Conservation (phyloP, 2,329 filamentous ascomycete genomes). For the Parastagonospora avenae region DNA sequence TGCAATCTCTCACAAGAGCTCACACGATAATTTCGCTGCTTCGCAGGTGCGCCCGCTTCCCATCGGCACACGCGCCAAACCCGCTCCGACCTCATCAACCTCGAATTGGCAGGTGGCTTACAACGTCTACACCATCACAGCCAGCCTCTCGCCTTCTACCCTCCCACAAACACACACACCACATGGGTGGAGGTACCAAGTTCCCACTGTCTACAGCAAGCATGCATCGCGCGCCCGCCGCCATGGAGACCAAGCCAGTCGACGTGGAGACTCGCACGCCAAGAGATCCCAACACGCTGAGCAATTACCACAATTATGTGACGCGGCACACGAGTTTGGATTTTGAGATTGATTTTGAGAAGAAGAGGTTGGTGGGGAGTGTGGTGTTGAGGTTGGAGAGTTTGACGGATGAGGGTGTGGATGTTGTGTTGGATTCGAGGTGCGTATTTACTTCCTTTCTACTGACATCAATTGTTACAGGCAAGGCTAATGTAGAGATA, state of each 20-base stretch:
- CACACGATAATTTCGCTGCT: not conserved
- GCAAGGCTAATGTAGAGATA: slow-evolving; percentile 16
- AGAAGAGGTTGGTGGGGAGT: slow-evolving; percentile 75
- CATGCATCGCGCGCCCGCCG: slow-evolving; percentile 34
- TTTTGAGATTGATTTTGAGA: slow-evolving; percentile 82
- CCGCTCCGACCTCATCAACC: slow-evolving; percentile 10
- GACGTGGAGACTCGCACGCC: slow-evolving; percentile 49
- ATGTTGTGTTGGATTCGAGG: slow-evolving; percentile 87
- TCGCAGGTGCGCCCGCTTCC: slow-evolving; percentile 5
- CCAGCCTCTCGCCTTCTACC: not conserved
- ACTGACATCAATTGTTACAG: not conserved
- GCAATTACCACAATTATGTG: slow-evolving; percentile 88
- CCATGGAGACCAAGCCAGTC: slow-evolving; percentile 47
- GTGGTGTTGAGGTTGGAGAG: slow-evolving; percentile 79
- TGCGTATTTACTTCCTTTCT: slow-evolving; percentile 15
- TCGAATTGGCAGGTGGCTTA: not conserved
- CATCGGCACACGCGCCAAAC: slow-evolving; percentile 18
- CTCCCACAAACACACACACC: not conserved
- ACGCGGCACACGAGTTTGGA: slow-evolving; percentile 83
- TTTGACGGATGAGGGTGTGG: slow-evolving; percentile 72
- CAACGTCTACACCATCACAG: not conserved
- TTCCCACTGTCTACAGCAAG: slow-evolving; percentile 9
- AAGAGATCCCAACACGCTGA: slow-evolving; percentile 86
- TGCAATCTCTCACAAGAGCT: not conserved
- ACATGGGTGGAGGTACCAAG: slow-evolving; percentile 3